Evolutionary conservation across 176 grass and related monocot species (phyloP), one percentile per base, ranked within the genome.

Genomic region (Carex littledalei): DNA sequence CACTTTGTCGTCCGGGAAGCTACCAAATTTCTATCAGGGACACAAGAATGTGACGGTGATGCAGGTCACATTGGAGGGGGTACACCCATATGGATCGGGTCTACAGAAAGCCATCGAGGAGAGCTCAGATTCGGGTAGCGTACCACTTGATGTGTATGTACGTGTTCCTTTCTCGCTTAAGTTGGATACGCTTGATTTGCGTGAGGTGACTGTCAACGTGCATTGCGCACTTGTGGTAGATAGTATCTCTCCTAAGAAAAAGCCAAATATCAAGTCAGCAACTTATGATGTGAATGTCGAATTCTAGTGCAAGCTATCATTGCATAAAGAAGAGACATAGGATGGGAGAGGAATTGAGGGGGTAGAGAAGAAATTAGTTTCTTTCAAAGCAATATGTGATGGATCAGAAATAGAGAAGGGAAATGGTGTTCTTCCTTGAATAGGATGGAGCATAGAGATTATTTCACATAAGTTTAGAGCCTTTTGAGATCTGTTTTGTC

Each of bases 1-100:
- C 18, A 82, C 87, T 18, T 75, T 97, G 37, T 97, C 92, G 67
- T 90, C 87, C 0, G 95, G 95, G 3, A 54, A 83, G 4, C 86
- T 97, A 6, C 92, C 92, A 20, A 88, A 67, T 39, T 94, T 94
- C 87, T 86, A 80, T 82, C 92, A 97, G 84, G 95, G 92, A 1
- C 77, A 90, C 83, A 87, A 79, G 35, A 97, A 97, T 61, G 87
- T 88, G 47, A 97, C 92, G 2, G 84, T 97, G 31, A 88, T 97
- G 86, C 66, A 85, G 16, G 81, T 97, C 18, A 85, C 70, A 65
- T 87, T 97, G 91, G 92, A 97, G 37, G 95, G 95, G 0, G 64
- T 67, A 1, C 81, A 90, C 49, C 82, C 74, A 0, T 88, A 90
- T 5, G 89, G 87, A 0, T 86, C 86, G 0, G 92, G 84, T 3